Percentiles rank a stretch among this genome's conserved stretches.
Conservation (phyloP, 2,329 filamentous ascomycete genomes). For the Kalmusia sp. region DNA sequence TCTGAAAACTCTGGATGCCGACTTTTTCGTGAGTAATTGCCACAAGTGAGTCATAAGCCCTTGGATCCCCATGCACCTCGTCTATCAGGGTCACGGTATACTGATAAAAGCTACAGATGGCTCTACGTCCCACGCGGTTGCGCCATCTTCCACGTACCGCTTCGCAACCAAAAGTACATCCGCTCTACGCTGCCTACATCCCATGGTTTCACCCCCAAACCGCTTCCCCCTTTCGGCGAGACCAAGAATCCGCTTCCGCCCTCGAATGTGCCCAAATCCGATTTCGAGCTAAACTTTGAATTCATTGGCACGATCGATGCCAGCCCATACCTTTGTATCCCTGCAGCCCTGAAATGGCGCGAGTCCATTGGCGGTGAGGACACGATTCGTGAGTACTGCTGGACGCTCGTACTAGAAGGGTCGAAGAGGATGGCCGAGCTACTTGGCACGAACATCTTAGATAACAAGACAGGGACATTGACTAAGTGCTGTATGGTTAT, state of each 20-base stretch:
- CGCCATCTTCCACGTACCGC: conserved; percentile 80
- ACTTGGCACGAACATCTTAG: conserved; percentile 74
- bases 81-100: too few relatives aligned
- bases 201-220: conserved; percentile 71
- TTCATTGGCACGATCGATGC: conserved; percentile 80
- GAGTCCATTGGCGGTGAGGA: conserved; percentile 75
- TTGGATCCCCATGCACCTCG: too few relatives aligned
- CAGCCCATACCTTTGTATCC: conserved; percentile 73
- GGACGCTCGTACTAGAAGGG: conserved; percentile 68
- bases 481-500: conserved; percentile 75
- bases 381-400: conserved; percentile 69
- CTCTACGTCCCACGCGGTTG: conserved; percentile 80
- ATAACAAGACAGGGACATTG: conserved; percentile 68
- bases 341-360: conserved; percentile 75
- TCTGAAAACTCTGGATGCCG: conserved; percentile 70
- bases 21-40: conserved; percentile 87
- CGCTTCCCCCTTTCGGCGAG: conserved; percentile 36
- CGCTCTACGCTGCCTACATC: conserved; percentile 79
- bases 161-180: conserved; percentile 77
- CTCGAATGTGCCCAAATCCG: conserved; percentile 54
- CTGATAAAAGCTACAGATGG: conserved; percentile 64
- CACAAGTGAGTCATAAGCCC: conserved; percentile 40
- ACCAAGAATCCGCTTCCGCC: conserved; percentile 15
- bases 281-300: conserved; percentile 75
- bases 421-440: conserved; percentile 66